These are phyloP conservation scores for Ceratocystis papillata DNA, from an alignment of 2,329 filamentous ascomycete genomes.

Conservation along the genomic window DNA sequence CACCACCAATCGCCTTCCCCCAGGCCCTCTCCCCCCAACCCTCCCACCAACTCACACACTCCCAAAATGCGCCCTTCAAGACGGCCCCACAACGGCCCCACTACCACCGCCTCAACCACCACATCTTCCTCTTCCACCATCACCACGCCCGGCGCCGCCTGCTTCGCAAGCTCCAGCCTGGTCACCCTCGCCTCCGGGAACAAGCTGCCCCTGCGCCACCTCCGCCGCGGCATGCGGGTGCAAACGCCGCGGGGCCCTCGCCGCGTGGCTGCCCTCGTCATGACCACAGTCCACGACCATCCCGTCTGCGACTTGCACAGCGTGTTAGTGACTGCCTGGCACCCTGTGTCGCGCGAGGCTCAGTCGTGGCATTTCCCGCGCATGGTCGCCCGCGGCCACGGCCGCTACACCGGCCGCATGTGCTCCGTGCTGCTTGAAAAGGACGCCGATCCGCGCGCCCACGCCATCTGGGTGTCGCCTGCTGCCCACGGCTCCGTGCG, in stretches of 20 bases:
- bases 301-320: conserved; percentile 38
- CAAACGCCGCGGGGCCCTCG: conserved; percentile 42
- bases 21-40: neutral
- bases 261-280: conserved; percentile 41
- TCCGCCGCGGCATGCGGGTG: conserved; percentile 40
- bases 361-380: conserved; percentile 41
- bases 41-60: neutral
- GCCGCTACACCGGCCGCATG: conserved; percentile 41
- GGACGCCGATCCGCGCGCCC: conserved; percentile 36
- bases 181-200: conserved; percentile 38
- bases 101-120: neutral
- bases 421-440: conserved; percentile 48
- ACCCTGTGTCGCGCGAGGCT: conserved; percentile 40
- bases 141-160: conserved; percentile 32
- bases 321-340: conserved; percentile 49
- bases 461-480: conserved; percentile 35
- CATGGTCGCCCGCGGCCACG: conserved; percentile 29
- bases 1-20: neutral
- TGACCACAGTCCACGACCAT: conserved; percentile 36
- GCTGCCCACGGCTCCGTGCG: neutral
- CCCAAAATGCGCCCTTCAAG: conserved; percentile 3
- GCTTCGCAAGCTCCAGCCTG: conserved; percentile 42
- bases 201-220: conserved; percentile 34
- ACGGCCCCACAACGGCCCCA: conserved; percentile 9
- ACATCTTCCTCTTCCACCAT: conserved; percentile 31